A percentile compares a stretch with the other conserved stretches of the same genome.
phyloP scores from a whole-genome alignment of 2,329 filamentous ascomycete genomes.

The Immersiporthe knoxdaviesiana region DNA sequence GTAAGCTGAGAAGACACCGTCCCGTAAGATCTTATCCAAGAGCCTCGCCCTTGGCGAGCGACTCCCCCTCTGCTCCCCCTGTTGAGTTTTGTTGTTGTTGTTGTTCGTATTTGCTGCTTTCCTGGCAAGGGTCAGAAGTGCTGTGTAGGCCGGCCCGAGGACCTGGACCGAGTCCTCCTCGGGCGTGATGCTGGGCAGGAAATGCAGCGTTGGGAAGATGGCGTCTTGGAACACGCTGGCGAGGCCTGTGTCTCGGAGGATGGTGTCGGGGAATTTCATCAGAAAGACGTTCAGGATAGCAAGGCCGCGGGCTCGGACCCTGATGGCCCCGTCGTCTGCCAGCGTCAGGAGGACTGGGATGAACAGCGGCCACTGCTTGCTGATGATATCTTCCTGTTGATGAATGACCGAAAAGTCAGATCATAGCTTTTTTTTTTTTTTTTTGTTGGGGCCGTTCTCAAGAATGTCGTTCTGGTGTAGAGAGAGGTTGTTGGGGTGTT shows the following conservation, averaged over 20 bases:
- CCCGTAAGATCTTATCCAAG: conserved; percentile 58
- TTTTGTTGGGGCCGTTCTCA: too few species aligned
- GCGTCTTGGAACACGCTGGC: conserved; percentile 70
- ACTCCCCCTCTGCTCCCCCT: conserved; percentile 23
- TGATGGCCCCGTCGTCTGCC: conserved; percentile 62
- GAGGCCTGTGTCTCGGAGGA: conserved; percentile 67
- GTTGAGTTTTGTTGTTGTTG: conserved; percentile 2
- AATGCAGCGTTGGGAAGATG: conserved; percentile 72
- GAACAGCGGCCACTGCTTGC: conserved; percentile 67
- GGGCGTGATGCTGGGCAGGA: conserved; percentile 76
- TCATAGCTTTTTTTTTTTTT: not conserved
- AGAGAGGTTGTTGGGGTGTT: not conserved
- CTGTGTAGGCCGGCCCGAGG: conserved; percentile 67
- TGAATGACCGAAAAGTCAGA: conserved; percentile 23
- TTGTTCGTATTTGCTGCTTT: conserved; percentile 38
- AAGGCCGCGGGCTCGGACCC: conserved; percentile 60
- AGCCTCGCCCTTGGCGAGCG: conserved; percentile 40
- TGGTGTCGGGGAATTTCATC: conserved; percentile 50
- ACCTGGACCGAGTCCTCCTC: conserved; percentile 70
- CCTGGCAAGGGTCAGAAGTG: conserved; percentile 62
- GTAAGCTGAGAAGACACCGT: conserved; percentile 59
- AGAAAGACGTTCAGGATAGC: conserved; percentile 59
- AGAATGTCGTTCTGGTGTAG: not conserved
- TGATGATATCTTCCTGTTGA: conserved; percentile 47
- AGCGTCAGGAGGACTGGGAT: conserved; percentile 72